A percentile compares a stretch with the other conserved stretches of the same genome.
These are phyloP conservation scores for Cutaneotrichosporon curvatum DNA, from an alignment of 1,284 basidiomycete species.

Conservation along the genomic window DNA sequence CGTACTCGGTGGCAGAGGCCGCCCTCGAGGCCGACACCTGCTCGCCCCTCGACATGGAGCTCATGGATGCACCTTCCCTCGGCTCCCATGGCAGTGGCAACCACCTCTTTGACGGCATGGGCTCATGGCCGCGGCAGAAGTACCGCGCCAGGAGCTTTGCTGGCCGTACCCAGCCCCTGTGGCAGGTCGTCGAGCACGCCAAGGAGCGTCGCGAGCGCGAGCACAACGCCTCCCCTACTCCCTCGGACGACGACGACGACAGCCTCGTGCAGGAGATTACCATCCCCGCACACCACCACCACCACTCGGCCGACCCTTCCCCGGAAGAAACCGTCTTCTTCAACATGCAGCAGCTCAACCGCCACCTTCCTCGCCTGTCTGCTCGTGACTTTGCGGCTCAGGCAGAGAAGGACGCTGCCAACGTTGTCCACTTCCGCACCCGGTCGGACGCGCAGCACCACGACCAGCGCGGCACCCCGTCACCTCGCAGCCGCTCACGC, in stretches of 20 bases:
- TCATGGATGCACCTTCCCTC: slow-evolving; percentile 7
- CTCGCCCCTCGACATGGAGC: slow-evolving; percentile 27
- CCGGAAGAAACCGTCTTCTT: slow-evolving; percentile 31
- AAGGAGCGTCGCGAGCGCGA: slow-evolving; percentile 30
- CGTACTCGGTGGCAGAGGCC: slow-evolving; percentile 40
- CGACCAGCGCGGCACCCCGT: slow-evolving; percentile 15
- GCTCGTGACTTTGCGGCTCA: slow-evolving; percentile 24
- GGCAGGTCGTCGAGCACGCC: slow-evolving; percentile 37
- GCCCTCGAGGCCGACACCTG: slow-evolving; percentile 37
- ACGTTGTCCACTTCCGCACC: slow-evolving; percentile 17
- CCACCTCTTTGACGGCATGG: background rate
- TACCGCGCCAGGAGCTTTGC: slow-evolving; percentile 12
- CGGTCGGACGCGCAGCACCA: slow-evolving; percentile 17
- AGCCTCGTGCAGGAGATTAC: slow-evolving; percentile 13
- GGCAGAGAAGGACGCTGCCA: slow-evolving; percentile 14
- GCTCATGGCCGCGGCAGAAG: slow-evolving; percentile 8
- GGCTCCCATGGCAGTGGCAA: too few species aligned
- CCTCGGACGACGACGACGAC: slow-evolving; percentile 19
- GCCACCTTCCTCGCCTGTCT: slow-evolving; percentile 32
- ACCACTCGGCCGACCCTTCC: slow-evolving; percentile 36
- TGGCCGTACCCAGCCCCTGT: slow-evolving; percentile 23
- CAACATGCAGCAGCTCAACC: slow-evolving; percentile 25
- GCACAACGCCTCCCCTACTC: slow-evolving; percentile 25
- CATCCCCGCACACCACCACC: too few species aligned
- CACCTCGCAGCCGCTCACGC: slow-evolving; percentile 10